Evolutionary conservation across 73 alveolate genomes (phyloP).

Genomic region (Chromera velia): DNA sequence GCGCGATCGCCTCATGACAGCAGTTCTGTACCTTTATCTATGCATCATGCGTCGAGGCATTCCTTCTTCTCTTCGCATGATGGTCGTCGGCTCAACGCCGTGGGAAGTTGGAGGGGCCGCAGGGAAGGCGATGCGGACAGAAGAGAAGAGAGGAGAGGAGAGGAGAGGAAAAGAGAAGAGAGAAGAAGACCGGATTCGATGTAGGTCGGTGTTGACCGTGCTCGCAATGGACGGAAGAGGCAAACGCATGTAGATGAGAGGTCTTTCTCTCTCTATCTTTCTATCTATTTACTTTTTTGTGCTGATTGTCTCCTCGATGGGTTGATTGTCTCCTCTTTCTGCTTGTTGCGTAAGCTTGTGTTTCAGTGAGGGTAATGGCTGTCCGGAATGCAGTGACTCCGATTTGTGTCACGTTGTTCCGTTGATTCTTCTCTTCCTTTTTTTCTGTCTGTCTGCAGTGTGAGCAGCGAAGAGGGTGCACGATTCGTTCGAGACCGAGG

Average conservation of each 20-base stretch:
- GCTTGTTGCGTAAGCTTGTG: not conserved
- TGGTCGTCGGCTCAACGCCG: not conserved
- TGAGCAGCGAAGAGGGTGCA: not conserved
- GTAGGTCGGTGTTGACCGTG: no score
- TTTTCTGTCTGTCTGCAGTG: not conserved
- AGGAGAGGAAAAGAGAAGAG: not conserved
- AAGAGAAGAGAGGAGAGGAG: not conserved
- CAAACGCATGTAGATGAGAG: not conserved
- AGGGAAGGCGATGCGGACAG: not conserved
- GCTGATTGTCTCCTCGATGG: no score
- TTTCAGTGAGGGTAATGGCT: not conserved
- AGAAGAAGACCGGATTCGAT: no score
- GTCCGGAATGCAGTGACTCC: not conserved
- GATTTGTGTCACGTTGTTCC: not conserved
- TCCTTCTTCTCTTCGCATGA: not conserved
- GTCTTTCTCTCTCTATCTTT: not conserved
- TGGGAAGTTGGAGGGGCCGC: not conserved
- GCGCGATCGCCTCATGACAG: not conserved
- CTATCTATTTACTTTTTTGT: not conserved
- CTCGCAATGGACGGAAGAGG: not conserved
- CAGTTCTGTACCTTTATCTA: not conserved
- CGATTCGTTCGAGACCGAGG: conserved; percentile 2
- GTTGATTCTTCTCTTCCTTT: not conserved
- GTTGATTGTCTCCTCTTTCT: no score
- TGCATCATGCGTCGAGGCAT: not conserved